Percentiles rank a stretch among this genome's conserved stretches.
Evolutionary conservation across 306 rosid species (phyloP).

Genomic region (Astragalus glycyphyllos): DNA sequence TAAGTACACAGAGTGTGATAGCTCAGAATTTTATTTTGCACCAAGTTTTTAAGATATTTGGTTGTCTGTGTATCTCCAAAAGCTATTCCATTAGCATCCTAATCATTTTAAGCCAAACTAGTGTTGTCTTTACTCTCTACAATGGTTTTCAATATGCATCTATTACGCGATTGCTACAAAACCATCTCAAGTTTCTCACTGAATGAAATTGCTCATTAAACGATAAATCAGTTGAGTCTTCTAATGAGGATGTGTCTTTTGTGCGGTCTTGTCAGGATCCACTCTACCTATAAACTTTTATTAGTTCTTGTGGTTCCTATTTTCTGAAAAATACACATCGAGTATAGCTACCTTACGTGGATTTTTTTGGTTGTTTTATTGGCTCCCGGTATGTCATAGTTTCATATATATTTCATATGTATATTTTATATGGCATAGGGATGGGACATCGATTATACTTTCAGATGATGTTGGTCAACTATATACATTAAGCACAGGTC

Average conservation of each 20-base stretch:
- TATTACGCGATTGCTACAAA: neutral
- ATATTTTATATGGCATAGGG: constrained; percentile 56
- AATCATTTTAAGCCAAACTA: neutral
- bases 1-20: constrained; percentile 55
- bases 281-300: no score
- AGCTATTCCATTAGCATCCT: neutral
- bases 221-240: no score
- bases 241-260: no score
- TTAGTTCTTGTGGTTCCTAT: neutral
- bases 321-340: neutral
- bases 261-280: no score
- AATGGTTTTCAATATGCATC: neutral
- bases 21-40: constrained; percentile 15
- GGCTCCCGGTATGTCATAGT: constrained; percentile 3
- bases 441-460: constrained; percentile 95
- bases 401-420: constrained; percentile 24
- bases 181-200: no score
- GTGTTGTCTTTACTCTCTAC: neutral
- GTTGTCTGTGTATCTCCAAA: neutral
- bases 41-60: constrained; percentile 8
- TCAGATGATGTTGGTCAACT: constrained; percentile 99
- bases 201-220: no score
- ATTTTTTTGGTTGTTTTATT: neutral
- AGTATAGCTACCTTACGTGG: constrained; percentile 6
- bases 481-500: constrained; percentile 86